Evolutionary conservation across 805 yeast genomes (phyloP).

Genomic region (Ogataea ramenticola): DNA sequence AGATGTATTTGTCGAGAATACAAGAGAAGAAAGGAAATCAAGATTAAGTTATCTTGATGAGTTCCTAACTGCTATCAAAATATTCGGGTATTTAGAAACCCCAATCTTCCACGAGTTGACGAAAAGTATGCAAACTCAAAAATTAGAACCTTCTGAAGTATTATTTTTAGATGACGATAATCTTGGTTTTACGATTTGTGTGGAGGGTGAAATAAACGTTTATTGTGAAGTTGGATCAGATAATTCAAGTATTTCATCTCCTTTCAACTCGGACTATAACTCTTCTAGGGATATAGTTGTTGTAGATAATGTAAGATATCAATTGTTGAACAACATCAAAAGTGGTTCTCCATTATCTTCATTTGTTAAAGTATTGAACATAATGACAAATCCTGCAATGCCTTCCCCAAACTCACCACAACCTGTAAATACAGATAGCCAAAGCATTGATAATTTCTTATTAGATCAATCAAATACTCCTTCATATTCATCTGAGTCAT

Average conservation of each 20-base stretch:
- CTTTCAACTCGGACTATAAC: constrained; percentile 24
- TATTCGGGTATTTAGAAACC: constrained; percentile 87
- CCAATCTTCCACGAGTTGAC: constrained; percentile 91
- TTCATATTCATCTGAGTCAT: neutral
- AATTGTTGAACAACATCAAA: constrained; percentile 70
- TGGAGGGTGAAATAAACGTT: constrained; percentile 83
- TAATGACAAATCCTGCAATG: constrained; percentile 45
- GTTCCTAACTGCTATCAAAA: constrained; percentile 82
- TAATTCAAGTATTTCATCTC: constrained; percentile 7
- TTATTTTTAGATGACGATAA: constrained; percentile 58
- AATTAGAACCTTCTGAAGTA: constrained; percentile 69
- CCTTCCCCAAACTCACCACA: neutral
- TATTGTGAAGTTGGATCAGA: constrained; percentile 46
- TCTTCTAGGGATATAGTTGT: constrained; percentile 33
- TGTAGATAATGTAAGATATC: constrained; percentile 57
- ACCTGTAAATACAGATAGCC: neutral
- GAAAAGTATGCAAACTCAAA: constrained; percentile 84
- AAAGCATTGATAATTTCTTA: neutral
- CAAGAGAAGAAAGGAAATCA: constrained; percentile 31
- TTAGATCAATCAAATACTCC: neutral
- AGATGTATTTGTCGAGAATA: constrained; percentile 37
- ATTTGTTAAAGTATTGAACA: constrained; percentile 66
- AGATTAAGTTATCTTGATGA: constrained; percentile 74
- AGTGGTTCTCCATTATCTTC: constrained; percentile 85
- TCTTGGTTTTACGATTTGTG: constrained; percentile 85